Evolutionary conservation across 768 basidiomycete species (phyloP), one percentile per base, ranked within the genome.

Genomic region (Sarcodon sp.): DNA sequence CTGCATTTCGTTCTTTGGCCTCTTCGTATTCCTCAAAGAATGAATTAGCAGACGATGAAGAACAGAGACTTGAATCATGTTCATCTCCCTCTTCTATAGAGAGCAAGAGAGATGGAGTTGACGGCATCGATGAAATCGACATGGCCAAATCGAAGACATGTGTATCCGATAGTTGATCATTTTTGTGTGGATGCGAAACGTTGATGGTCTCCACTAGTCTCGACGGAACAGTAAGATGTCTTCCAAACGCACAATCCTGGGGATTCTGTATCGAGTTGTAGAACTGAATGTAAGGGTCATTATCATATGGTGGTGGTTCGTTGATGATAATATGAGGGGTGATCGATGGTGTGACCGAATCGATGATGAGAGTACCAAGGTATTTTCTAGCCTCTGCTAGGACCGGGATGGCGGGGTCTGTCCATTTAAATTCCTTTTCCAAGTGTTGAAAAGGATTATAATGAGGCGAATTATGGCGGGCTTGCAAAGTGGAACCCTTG

Each of bases 391-490:
- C 58, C 8, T 47, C 35, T 6, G 49, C 44, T 9, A 72, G 61
- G 16, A 72, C 53, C 48, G 69, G 65, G 66, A 68, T 44, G 32
- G 72, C 76, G 43, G 73, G 70, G 57, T 80, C 76, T 27, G 58
- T 59, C 77, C 76, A 80, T 36, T 50, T 48, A 55, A 68, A 76
- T 6, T 66, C 61, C 39, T 55, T 59, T 46, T 76, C 74, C 32
- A 69, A 45, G 6, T 56, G 49, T 21, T 51, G 54, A 15, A 66
- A 47, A 53, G 63, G 59, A 6, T 56, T 56, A 0, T 8, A 13
- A 38, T 13, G 15, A 9, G 62, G 52, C 4, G 47, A 47, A 46
- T 70, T 67, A 49, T 73, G 74, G 41, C 69, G 69, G 31, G 53
- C 52, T 45, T 70, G 64, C 44, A 69, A 66, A 9, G 53, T 53